These are phyloP conservation scores for Excoecaria agallocha DNA, from an alignment of 345 rosid species.

Conservation along the genomic window DNA sequence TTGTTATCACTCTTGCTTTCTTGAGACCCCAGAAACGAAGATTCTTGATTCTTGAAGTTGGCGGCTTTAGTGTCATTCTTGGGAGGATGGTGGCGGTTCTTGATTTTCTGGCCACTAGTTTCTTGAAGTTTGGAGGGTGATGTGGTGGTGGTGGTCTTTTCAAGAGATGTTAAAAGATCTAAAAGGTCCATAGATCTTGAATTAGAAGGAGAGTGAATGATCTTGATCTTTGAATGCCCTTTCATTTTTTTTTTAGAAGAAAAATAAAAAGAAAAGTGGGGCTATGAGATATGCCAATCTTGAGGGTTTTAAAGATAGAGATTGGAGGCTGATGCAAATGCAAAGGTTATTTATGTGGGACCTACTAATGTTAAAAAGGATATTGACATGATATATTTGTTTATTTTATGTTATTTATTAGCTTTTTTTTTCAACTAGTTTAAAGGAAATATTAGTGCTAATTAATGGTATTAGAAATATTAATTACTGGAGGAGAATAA, in stretches of 20 bases:
- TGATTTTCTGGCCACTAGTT: no score
- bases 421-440: no score
- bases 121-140: neutral
- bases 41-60: constrained; percentile 4
- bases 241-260: no score
- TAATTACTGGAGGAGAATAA: neutral
- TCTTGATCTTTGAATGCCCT: constrained; percentile 43
- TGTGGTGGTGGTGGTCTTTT: constrained; percentile 1
- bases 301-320: constrained; percentile 5
- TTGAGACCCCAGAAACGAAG: constrained; percentile 16
- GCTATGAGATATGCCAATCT: neutral
- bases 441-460: no score
- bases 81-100: neutral
- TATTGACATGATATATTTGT: neutral
- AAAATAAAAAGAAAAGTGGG: no score
- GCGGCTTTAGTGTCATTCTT: neutral
- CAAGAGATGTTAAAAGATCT: constrained; percentile 28
- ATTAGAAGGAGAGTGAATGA: constrained; percentile 9
- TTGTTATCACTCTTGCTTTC: neutral
- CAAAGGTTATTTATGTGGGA: constrained; percentile 12
- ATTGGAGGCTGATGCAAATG: constrained; percentile 1
- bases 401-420: no score
- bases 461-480: neutral
- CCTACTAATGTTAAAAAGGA: constrained; percentile 1
- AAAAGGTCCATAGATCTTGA: constrained; percentile 42